Conservation (phyloP, 148 eudicot genomes). For the Cornus florida region DNA sequence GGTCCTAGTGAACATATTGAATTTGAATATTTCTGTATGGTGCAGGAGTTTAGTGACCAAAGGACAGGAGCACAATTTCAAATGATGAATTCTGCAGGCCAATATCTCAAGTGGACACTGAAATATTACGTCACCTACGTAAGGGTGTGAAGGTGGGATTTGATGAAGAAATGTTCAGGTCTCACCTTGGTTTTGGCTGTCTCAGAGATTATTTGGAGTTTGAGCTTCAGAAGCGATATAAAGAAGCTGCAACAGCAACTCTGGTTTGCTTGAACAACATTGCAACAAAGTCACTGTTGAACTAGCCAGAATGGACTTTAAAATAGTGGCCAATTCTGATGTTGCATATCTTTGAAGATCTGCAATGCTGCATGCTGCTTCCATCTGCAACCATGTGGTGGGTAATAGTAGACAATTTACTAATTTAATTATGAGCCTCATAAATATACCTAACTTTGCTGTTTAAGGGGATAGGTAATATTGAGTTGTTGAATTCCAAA, state of each 20-base stretch:
- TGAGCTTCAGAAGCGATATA: conserved; percentile 91
- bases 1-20: neutral
- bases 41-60: conserved; percentile 87
- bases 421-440: neutral
- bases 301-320: conserved; percentile 67
- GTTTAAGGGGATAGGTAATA: neutral
- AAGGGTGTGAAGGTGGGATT: conserved; percentile 85
- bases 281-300: conserved; percentile 80
- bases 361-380: conserved; percentile 82
- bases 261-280: conserved; percentile 87
- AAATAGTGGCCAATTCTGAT: conserved; percentile 86
- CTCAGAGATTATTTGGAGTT: conserved; percentile 78
- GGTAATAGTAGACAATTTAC: too few relatives aligned
- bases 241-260: conserved; percentile 97
- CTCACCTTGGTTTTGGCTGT: too few relatives aligned
- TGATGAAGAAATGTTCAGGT: conserved; percentile 87
- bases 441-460: neutral
- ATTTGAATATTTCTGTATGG: neutral
- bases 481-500: neutral
- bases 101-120: conserved; percentile 81
- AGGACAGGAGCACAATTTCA: too few relatives aligned
- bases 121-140: conserved; percentile 64
- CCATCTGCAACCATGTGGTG: too few relatives aligned
- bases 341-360: conserved; percentile 86
- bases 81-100: too few relatives aligned